Evolutionary conservation across 164 flowering plant species (phyloP).

Genomic region (Amborella trichopoda): DNA sequence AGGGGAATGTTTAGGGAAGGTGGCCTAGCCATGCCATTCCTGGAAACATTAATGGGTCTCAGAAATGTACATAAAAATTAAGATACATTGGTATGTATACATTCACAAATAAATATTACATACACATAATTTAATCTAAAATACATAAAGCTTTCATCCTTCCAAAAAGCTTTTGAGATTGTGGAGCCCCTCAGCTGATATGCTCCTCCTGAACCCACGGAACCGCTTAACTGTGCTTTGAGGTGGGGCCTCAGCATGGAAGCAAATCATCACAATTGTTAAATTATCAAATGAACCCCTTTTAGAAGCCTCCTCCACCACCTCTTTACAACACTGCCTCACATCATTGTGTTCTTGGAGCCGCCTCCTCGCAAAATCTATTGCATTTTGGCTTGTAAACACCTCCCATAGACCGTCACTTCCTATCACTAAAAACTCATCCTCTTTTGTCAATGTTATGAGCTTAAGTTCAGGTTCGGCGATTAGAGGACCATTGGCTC

Average conservation of each 20-base stretch:
- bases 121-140: too few species aligned
- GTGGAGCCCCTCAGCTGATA: conserved; percentile 79
- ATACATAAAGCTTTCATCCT: conserved; percentile 12
- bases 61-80: too few species aligned
- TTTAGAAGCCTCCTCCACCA: conserved; percentile 74
- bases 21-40: too few species aligned
- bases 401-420: conserved; percentile 98
- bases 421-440: conserved; percentile 78
- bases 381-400: conserved; percentile 67
- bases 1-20: too few species aligned
- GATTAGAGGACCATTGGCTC: conserved; percentile 54
- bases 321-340: conserved; percentile 61
- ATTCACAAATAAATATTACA: too few species aligned
- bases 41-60: too few species aligned
- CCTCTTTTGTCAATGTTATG: conserved; percentile 56
- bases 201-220: conserved; percentile 42
- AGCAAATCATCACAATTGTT: conserved; percentile 69
- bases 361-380: conserved; percentile 63
- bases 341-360: conserved; percentile 79
- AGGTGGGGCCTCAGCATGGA: conserved; percentile 66
- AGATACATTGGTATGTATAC: too few species aligned
- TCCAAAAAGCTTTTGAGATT: conserved; percentile 44
- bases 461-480: conserved; percentile 86
- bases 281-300: conserved; percentile 63
- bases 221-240: conserved; percentile 19